These are phyloP conservation scores for Boletales sp. DNA, from an alignment of 768 basidiomycete species.

Conservation along the genomic window DNA sequence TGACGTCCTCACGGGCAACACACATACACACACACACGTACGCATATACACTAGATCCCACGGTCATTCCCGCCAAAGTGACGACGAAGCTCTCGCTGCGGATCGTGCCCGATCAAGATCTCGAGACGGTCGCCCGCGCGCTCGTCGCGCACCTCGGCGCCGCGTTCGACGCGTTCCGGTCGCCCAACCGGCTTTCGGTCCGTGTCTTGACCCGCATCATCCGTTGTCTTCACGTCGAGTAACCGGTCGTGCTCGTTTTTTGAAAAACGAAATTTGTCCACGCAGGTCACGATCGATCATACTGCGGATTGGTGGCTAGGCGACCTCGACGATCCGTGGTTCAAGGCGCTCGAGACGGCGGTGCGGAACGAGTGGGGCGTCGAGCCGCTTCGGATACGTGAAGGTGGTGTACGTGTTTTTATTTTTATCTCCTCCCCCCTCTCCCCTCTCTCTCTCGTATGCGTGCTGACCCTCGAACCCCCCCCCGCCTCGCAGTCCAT, in stretches of 20 bases:
- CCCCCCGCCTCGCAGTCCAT: constrained; percentile 58
- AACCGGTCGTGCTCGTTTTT: no score
- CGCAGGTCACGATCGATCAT: constrained; percentile 72
- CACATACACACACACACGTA: not conserved
- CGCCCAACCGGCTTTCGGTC: constrained; percentile 73
- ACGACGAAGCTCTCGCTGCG: constrained; percentile 86
- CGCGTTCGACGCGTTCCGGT: constrained; percentile 57
- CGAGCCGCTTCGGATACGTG: constrained; percentile 82
- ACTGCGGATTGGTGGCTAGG: constrained; percentile 97
- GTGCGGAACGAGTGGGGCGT: constrained; percentile 86
- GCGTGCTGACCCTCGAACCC: not conserved
- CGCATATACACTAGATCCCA: constrained; percentile 51
- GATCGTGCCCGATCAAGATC: constrained; percentile 90
- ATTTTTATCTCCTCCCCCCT: no score
- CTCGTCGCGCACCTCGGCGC: constrained; percentile 55
- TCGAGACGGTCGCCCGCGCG: constrained; percentile 61
- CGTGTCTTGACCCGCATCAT: not conserved
- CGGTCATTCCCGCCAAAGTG: constrained; percentile 84
- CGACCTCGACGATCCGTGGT: constrained; percentile 79
- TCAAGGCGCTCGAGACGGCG: constrained; percentile 78
- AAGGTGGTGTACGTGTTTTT: constrained; percentile 73
- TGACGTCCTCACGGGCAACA: no score
- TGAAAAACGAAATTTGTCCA: no score
- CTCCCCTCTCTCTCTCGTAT: not conserved
- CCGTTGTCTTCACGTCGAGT: no score